phyloP scores from a whole-genome alignment of 2,329 filamentous ascomycete species.

The Talaromyces albobiverticillius region DNA sequence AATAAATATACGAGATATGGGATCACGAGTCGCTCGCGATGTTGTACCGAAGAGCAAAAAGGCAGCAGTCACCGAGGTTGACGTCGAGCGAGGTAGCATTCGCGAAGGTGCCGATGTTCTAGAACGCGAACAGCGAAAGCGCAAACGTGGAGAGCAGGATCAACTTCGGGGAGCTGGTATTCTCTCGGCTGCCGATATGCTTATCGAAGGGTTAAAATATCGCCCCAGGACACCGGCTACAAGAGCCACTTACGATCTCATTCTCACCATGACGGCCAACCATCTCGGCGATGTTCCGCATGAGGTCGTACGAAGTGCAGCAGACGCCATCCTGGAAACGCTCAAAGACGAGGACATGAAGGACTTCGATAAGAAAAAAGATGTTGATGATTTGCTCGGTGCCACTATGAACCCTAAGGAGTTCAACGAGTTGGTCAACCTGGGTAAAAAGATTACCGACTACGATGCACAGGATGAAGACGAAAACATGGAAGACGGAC shows the following conservation, averaged over 20 bases:
- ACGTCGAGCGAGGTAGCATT: conserved; percentile 71
- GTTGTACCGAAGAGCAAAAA: conserved; percentile 79
- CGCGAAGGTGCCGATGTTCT: conserved; percentile 81
- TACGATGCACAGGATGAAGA: conserved; percentile 97
- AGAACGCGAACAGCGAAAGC: conserved; percentile 79
- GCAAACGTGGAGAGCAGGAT: conserved; percentile 70
- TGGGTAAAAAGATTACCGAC: conserved; percentile 98
- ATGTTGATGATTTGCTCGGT: conserved; percentile 92
- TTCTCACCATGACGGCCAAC: conserved; percentile 83
- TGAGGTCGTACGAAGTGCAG: conserved; percentile 87
- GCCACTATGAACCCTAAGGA: conserved; percentile 77
- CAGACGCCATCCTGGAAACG: conserved; percentile 85
- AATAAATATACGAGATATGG: conserved; percentile 94
- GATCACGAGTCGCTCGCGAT: conserved; percentile 75
- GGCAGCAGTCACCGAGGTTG: conserved; percentile 60
- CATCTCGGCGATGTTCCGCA: conserved; percentile 90
- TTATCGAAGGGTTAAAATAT: conserved; percentile 90
- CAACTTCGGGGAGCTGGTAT: conserved; percentile 73
- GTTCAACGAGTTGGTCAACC: conserved; percentile 94
- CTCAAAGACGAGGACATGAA: conserved; percentile 95
- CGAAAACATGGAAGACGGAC: conserved; percentile 74
- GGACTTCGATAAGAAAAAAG: conserved; percentile 97
- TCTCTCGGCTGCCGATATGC: conserved; percentile 76
- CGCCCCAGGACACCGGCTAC: conserved; percentile 88
- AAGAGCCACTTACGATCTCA: conserved; percentile 88